Conservation (phyloP, 139 green algal species). For the Volvox africanus region DNA sequence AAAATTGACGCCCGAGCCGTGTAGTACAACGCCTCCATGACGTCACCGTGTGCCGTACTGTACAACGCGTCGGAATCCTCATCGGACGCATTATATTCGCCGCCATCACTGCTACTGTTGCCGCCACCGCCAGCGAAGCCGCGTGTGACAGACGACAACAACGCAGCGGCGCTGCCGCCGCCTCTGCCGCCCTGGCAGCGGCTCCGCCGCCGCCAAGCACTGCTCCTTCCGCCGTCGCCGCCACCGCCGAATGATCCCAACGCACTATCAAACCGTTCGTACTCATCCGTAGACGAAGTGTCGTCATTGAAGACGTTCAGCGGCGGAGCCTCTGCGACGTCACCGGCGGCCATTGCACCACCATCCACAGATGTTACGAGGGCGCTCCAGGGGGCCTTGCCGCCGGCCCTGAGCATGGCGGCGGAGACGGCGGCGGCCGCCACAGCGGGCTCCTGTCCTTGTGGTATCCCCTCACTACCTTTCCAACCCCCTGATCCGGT, state of each 20-base stretch:
- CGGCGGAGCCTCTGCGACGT: background rate
- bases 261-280: constrained; percentile 15
- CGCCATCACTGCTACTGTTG: background rate
- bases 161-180: background rate
- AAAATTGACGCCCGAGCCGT: background rate
- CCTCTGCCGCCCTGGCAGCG: background rate
- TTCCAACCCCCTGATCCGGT: no score
- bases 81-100: background rate
- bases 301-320: background rate
- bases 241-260: background rate
- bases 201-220: background rate
- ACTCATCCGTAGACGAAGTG: background rate
- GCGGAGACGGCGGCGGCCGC: background rate
- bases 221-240: background rate
- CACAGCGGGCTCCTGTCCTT: no score
- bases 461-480: no score
- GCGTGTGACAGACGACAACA: background rate
- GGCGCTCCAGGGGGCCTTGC: background rate
- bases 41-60: background rate
- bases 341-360: background rate
- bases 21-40: background rate
- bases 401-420: background rate
- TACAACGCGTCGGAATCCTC: constrained; percentile 8
- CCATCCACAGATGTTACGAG: background rate
- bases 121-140: background rate